Base-by-base conservation (phyloP, 2,329 filamentous ascomycete genomes). In the Raffaelea ambrosiae region DNA sequence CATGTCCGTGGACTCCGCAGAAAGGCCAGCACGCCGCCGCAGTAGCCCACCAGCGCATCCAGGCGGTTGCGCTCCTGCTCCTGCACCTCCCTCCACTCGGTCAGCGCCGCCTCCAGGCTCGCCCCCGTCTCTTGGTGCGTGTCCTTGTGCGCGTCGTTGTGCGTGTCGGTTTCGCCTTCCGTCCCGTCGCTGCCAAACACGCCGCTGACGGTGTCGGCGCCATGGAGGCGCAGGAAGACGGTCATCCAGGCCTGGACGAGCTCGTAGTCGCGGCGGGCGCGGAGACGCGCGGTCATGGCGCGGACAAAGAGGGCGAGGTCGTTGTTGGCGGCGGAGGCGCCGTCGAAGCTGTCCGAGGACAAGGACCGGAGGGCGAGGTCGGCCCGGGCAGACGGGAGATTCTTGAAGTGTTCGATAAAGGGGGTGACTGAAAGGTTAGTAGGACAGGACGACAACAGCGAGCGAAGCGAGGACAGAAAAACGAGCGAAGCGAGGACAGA, bases 171-270 rank as follows among this genome's bases (percentile, higher is more conserved):
- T 11, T 20, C 44, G 11, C 23, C 48, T 19, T 29, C 42, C 13
- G n/a, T 26, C 19, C 23, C 43, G 3, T 20, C 41, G 7, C 33
- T 40, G 3, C 45, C 49, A 19, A 19, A 11, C 4, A 22, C 18
- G 2, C 40, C 43, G 2, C 26, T 44, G 14, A 47, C 40, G 3
- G 22, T 23, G 7, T 43, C 40, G n/a, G 46, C 18, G 23, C 51
- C 49, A 64, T 97, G 91, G 38, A 95, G 69, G 43, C 83, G 79
- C 50, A 98, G 63, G 59, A 97, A 95, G 1, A 97, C 91, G 2
- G 85, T 83, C 89, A 98, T 97, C 91, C 93, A 98, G 0, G 89
- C 88, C 65, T 97, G 90, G 16, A 88, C 86, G 36, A 98, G 74
- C 66, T 98, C 93, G 64, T 95, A 98, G 64, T 97, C 93, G 43